Percentiles rank a stretch among this genome's conserved stretches.
phyloP scores from a whole-genome alignment of 495 filamentous ascomycete species.

The Neurospora hispaniola region DNA sequence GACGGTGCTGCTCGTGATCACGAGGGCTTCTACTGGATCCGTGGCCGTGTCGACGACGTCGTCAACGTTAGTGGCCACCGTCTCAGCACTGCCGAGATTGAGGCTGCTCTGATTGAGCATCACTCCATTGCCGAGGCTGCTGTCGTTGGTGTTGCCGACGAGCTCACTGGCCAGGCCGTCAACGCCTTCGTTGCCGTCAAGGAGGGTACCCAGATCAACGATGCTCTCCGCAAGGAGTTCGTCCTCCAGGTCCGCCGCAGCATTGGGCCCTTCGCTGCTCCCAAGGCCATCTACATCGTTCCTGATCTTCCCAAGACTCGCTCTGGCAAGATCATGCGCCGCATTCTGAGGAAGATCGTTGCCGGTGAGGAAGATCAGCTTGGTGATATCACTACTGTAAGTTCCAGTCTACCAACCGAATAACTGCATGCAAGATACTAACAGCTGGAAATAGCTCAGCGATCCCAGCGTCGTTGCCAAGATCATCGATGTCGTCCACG shows the following conservation, averaged over 20 bases:
- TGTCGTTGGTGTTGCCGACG: conserved; percentile 86
- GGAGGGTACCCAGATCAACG: conserved; percentile 65
- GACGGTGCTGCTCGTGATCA: conserved; percentile 96
- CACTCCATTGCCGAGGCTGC: conserved; percentile 84
- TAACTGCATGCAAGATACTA: conserved; percentile 19
- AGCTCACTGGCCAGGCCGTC: conserved; percentile 91
- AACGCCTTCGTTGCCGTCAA: conserved; percentile 95
- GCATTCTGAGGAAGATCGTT: conserved; percentile 93
- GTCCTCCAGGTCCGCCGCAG: conserved; percentile 91
- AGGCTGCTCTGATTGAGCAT: conserved; percentile 92
- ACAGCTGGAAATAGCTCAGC: conserved; percentile 52
- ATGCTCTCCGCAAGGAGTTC: conserved; percentile 85
- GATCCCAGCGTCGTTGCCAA: conserved; percentile 82
- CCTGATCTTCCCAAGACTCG: conserved; percentile 93
- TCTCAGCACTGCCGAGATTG: conserved; percentile 94
- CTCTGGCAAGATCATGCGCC: conserved; percentile 97
- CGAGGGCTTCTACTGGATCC: conserved; percentile 99
- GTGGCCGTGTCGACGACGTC: conserved; percentile 95
- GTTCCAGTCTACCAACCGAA: conserved; percentile 18
- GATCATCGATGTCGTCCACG: conserved; percentile 75
- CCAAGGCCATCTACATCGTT: conserved; percentile 83
- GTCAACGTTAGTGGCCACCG: conserved; percentile 96
- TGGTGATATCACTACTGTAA: conserved; percentile 84
- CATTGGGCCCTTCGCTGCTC: conserved; percentile 94
- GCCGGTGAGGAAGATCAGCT: conserved; percentile 94